A percentile compares a stretch with the other conserved stretches of the same genome.
These are phyloP conservation scores for Butyriboletus appendiculatus DNA, from an alignment of 1,284 basidiomycete genomes.

Conservation along the genomic window DNA sequence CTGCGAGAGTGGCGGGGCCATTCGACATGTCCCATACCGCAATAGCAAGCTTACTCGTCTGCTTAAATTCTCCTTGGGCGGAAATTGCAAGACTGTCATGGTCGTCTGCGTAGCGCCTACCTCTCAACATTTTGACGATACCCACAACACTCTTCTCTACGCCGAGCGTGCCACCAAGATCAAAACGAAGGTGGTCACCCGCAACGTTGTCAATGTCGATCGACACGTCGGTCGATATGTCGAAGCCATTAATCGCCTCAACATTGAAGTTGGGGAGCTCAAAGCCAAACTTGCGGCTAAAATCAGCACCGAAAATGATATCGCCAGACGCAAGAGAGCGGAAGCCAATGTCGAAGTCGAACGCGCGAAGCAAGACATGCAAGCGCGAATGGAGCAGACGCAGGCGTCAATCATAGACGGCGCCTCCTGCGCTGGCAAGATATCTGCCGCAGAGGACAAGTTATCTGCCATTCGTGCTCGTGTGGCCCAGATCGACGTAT, in stretches of 20 bases:
- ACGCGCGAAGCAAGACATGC: conserved; percentile 68
- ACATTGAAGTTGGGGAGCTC: conserved; percentile 81
- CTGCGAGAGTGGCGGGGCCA: conserved; percentile 83
- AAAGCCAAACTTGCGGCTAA: conserved; percentile 82
- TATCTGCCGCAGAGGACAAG: conserved; percentile 75
- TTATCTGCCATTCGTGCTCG: conserved; percentile 66
- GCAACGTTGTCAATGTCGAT: conserved; percentile 92
- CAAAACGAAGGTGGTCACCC: conserved; percentile 90
- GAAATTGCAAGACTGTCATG: conserved; percentile 98
- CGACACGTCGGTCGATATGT: conserved; percentile 93
- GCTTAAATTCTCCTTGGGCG: conserved; percentile 94
- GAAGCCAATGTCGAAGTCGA: conserved; percentile 73
- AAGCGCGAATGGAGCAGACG: conserved; percentile 66
- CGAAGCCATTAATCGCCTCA: conserved; percentile 88
- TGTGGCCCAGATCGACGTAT: conserved; percentile 63
- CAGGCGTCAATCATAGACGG: conserved; percentile 75
- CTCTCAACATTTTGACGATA: conserved; percentile 94
- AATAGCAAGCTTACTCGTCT: conserved; percentile 96
- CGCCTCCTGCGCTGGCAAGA: conserved; percentile 71
- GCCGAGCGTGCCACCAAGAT: conserved; percentile 97
- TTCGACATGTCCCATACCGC: conserved; percentile 91
- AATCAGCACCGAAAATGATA: conserved; percentile 59
- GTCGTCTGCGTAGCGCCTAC: conserved; percentile 96
- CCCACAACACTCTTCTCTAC: conserved; percentile 94
- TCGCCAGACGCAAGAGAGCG: conserved; percentile 60